Evolutionary conservation across 2,329 filamentous ascomycete genomes (phyloP).

Genomic region (Lasiodiplodia sp.): DNA sequence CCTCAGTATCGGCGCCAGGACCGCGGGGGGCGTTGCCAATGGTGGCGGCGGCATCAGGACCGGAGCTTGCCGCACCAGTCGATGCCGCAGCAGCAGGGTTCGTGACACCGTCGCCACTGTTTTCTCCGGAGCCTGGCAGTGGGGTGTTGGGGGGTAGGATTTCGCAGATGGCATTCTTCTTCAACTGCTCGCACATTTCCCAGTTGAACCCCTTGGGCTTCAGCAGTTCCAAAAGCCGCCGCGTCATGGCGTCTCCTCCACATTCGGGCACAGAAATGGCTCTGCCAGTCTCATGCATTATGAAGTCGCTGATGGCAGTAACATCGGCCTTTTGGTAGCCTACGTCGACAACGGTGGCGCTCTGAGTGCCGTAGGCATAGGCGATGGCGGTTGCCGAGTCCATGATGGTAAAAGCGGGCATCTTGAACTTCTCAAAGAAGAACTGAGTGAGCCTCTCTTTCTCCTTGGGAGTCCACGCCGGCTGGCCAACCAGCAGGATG

Average conservation of each 20-base stretch:
- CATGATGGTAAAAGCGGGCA: constrained; percentile 88
- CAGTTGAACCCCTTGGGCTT: constrained; percentile 61
- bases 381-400: constrained; percentile 85
- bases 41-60: constrained; percentile 50
- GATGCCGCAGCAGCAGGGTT: constrained; percentile 66
- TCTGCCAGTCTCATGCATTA: constrained; percentile 73
- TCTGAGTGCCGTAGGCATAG: constrained; percentile 81
- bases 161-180: constrained; percentile 69
- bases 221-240: constrained; percentile 72
- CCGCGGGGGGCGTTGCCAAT: constrained; percentile 58
- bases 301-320: constrained; percentile 85
- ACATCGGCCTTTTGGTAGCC: constrained; percentile 93
- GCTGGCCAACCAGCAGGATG: constrained; percentile 87
- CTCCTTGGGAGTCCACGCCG: constrained; percentile 88
- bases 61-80: constrained; percentile 59
- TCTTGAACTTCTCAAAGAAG: constrained; percentile 97
- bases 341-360: constrained; percentile 87
- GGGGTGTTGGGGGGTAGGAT: constrained; percentile 63
- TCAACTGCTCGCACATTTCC: constrained; percentile 71
- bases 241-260: constrained; percentile 88
- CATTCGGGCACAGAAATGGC: constrained; percentile 69
- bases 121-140: constrained; percentile 57
- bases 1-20: constrained; percentile 63
- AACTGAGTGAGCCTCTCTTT: constrained; percentile 89
- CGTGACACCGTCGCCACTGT: constrained; percentile 39